A percentile compares a stretch with the other conserved stretches of the same genome.
Conservation (phyloP, 495 filamentous ascomycete species). For the Penicillium simplicissimum region DNA sequence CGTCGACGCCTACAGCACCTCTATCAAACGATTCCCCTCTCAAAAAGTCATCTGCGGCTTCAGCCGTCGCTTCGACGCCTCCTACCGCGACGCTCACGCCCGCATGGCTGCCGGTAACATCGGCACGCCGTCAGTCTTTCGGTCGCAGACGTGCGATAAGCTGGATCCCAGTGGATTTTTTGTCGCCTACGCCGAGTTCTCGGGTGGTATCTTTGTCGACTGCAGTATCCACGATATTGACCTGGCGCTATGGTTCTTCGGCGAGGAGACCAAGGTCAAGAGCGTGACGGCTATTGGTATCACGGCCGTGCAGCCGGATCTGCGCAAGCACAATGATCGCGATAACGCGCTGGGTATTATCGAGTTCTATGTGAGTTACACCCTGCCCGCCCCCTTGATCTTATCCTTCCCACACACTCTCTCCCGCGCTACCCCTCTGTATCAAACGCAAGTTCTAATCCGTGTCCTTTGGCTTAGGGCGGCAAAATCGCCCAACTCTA, state of each 20-base stretch:
- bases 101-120: conserved; percentile 45
- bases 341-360: conserved; percentile 61
- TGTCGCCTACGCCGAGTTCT: conserved; percentile 52
- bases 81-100: conserved; percentile 41
- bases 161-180: conserved; percentile 55
- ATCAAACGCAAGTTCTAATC: background rate
- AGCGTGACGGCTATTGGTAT: conserved; percentile 50
- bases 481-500: conserved; percentile 60
- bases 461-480: conserved; percentile 14
- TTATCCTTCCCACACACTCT: too few species aligned
- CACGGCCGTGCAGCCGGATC: conserved; percentile 54
- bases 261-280: conserved; percentile 44
- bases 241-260: conserved; percentile 55
- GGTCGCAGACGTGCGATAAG: conserved; percentile 55
- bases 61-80: conserved; percentile 53
- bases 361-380: conserved; percentile 50
- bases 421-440: too few species aligned
- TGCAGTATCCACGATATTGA: conserved; percentile 59
- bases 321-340: conserved; percentile 51
- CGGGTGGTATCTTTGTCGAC: conserved; percentile 61
- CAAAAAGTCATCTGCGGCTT: conserved; percentile 59
- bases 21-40: conserved; percentile 36
- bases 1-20: conserved; percentile 38
- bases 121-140: conserved; percentile 49
- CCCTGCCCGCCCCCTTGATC: too few species aligned